A percentile compares a stretch with the other conserved stretches of the same genome.
Evolutionary conservation across 768 basidiomycete species (phyloP).

Genomic region (Lactarius indigo): DNA sequence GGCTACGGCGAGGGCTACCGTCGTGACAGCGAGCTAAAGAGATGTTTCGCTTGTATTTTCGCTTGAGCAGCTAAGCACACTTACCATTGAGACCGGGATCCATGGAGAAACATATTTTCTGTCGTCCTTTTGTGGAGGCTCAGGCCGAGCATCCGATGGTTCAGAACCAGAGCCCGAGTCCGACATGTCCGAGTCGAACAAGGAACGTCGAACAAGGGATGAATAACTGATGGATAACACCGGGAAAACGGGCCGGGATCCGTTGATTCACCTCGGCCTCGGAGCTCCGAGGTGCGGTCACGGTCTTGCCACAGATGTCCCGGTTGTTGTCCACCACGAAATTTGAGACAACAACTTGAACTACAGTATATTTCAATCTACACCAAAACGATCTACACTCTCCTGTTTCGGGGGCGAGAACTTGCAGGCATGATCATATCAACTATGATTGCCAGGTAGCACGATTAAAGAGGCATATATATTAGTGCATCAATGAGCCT

Average conservation of each 20-base stretch:
- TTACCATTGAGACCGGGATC: constrained; percentile 24
- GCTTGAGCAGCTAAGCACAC: background rate
- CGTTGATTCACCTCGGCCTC: background rate
- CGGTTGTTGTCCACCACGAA: too few relatives aligned
- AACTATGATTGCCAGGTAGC: background rate
- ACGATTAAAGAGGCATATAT: background rate
- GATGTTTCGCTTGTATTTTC: background rate
- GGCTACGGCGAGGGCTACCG: constrained; percentile 33
- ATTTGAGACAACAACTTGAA: too few relatives aligned
- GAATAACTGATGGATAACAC: background rate
- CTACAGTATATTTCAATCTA: background rate
- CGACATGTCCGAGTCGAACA: background rate
- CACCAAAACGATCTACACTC: background rate
- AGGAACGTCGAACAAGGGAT: background rate
- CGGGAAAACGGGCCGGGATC: background rate
- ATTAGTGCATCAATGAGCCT: too few relatives aligned
- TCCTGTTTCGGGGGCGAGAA: background rate
- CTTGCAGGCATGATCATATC: background rate
- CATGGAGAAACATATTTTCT: constrained; percentile 6
- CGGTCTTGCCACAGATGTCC: too few relatives aligned
- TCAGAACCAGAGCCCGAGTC: background rate
- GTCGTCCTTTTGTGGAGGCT: background rate
- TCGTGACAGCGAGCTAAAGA: constrained; percentile 33
- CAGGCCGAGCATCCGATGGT: background rate
- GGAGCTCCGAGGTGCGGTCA: too few relatives aligned